These are phyloP conservation scores for Maudiozyma barnettii DNA, from an alignment of 805 yeast genomes.

Conservation along the genomic window DNA sequence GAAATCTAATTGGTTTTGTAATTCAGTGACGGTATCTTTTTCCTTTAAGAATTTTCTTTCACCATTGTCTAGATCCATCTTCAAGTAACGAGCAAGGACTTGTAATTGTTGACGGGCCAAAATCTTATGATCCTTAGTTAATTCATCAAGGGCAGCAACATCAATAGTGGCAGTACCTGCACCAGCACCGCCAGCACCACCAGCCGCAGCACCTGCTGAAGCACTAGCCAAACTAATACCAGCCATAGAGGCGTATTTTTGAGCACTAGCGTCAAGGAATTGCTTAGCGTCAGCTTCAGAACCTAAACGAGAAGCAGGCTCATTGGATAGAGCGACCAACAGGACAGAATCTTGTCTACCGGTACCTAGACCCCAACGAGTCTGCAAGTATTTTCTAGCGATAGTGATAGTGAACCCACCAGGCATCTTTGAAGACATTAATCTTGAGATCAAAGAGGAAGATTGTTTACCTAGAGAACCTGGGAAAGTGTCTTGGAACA, in stretches of 20 bases:
- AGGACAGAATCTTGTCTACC: conserved; percentile 93
- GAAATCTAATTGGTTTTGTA: conserved; percentile 86
- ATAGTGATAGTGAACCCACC: conserved; percentile 94
- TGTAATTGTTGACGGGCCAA: conserved; percentile 57
- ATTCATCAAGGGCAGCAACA: conserved; percentile 83
- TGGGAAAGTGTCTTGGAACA: conserved; percentile 80
- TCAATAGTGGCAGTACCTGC: conserved; percentile 85
- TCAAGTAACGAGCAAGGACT: conserved; percentile 88
- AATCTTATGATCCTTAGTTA: conserved; percentile 40
- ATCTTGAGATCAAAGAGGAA: conserved; percentile 75
- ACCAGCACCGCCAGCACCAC: conserved; percentile 44
- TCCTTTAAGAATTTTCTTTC: conserved; percentile 68
- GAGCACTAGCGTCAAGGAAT: conserved; percentile 72
- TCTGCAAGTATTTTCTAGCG: conserved; percentile 85
- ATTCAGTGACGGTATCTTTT: conserved; percentile 71
- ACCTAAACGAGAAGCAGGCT: conserved; percentile 84
- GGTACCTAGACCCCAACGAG: conserved; percentile 84
- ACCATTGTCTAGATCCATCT: conserved; percentile 84
- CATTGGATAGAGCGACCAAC: conserved; percentile 73
- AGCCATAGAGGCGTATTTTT: conserved; percentile 73
- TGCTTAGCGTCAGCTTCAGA: conserved; percentile 84
- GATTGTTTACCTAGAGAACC: conserved; percentile 94
- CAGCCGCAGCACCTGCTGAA: conserved; percentile 36
- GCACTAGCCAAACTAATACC: conserved; percentile 69
- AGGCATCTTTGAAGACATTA: conserved; percentile 96